Conservation (phyloP, 805 yeast species). For the Pichia cabralensis region DNA sequence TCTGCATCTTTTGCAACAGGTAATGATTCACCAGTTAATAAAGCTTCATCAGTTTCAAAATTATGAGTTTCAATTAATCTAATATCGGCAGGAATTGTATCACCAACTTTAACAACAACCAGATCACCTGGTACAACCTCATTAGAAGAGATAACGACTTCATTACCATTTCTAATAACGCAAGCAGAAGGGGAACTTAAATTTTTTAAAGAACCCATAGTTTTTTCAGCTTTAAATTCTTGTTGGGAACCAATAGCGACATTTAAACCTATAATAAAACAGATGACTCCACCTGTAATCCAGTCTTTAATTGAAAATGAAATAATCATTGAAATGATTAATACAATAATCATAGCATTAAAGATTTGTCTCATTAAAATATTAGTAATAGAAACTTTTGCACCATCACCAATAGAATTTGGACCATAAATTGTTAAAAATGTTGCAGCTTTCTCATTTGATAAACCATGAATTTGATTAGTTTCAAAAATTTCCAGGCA, state of each 20-base stretch:
- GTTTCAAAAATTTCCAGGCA: conserved; percentile 24
- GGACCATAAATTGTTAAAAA: conserved; percentile 35
- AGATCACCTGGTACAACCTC: conserved; percentile 70
- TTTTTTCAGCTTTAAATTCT: conserved; percentile 66
- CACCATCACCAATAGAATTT: conserved; percentile 53
- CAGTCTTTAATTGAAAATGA: conserved; percentile 67
- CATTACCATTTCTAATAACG: conserved; percentile 52
- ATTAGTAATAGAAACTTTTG: conserved; percentile 39
- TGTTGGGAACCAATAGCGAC: conserved; percentile 60
- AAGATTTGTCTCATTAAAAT: conserved; percentile 59
- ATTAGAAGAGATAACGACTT: conserved; percentile 46
- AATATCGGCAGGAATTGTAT: conserved; percentile 67
- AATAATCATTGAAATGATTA: conserved; percentile 58
- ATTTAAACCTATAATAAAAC: conserved; percentile 54
- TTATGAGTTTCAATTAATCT: conserved; percentile 49
- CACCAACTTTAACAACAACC: conserved; percentile 55
- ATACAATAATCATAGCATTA: conserved; percentile 72
- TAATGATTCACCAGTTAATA: conserved; percentile 81
- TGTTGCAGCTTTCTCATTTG: conserved; percentile 24
- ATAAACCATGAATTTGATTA: conserved; percentile 38
- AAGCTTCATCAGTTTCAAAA: conserved; percentile 76
- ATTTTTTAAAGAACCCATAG: conserved; percentile 64
- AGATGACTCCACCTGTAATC: conserved; percentile 77
- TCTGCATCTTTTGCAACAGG: conserved; percentile 52
- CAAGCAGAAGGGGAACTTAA: conserved; percentile 64